Evolutionary conservation across 441 rosid genomes (phyloP), one percentile per base, ranked within the genome.

Genomic region (Syzygium malaccense): DNA sequence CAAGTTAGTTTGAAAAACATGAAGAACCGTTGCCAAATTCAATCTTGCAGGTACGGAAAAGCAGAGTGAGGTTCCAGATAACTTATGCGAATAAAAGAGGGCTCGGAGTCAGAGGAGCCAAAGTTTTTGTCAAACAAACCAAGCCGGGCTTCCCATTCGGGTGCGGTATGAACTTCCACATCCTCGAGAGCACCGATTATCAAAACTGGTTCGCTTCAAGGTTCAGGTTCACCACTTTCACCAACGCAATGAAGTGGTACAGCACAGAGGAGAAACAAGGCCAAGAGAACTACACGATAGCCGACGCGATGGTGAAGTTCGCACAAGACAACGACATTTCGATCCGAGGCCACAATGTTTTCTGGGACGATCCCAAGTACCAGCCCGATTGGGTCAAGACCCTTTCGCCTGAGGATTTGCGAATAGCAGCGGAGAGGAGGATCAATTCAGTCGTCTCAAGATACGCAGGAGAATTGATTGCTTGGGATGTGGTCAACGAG

Each of bases 191-290:
- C 91, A 45, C 57, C 55, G 94, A 90, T 13, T 97, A 96, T 88
- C 94, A 90, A 32, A 48, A 92, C 30, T 97, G 98, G 99, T 95
- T 97, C 53, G 87, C 95, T n/a, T 94, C 97, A 3, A 93, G 97
- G 91, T 97, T 96, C 92, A 92, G 86, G 83, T 89, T 89, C 75
- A 90, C 99, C 20, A 93, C 96, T 55, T 96, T 97, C 95, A 96
- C 97, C 71, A 97, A 97, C 60, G 96, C 93, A 87, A 97, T 97
- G 98, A 97, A 96, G 79, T 97, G 99, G 99, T 97, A 96, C 83
- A 91, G 94, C 92, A 97, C 96, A 0, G 98, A 96, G 92, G 88
- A 28, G 85, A 89, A 18, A 53, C 95, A 84, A 49, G 97, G 98
- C 14, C 87, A 54, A 18, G 98, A 95, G 90, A 93, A 97, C 93